Percentiles rank a stretch among this genome's conserved stretches.
These are phyloP conservation scores for Phytopythium montanum DNA, from an alignment of 352 stramenopile species.

Conservation along the genomic window DNA sequence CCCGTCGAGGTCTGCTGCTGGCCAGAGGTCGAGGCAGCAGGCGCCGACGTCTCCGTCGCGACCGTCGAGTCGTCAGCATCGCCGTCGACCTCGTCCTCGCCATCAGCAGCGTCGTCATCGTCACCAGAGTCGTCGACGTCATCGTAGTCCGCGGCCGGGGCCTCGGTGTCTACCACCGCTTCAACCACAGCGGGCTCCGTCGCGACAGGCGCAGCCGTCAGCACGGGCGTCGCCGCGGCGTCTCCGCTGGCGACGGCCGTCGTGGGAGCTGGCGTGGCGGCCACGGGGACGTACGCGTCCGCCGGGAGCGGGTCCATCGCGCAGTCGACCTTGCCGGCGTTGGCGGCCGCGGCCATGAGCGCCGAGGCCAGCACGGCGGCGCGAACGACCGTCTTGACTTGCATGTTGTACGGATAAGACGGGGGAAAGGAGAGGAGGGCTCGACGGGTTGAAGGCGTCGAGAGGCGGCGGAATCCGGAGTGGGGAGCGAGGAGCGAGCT, in stretches of 20 bases:
- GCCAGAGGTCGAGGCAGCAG: slow-evolving; percentile 9
- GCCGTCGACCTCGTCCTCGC: slow-evolving; percentile 7
- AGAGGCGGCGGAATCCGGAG: slow-evolving; percentile 6
- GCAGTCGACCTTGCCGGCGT: slow-evolving; percentile 18
- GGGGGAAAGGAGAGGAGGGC: not conserved
- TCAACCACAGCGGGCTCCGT: slow-evolving; percentile 11
- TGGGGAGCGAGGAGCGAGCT: not conserved
- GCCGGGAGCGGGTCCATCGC: slow-evolving; percentile 22
- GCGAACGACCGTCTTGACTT: slow-evolving; percentile 26
- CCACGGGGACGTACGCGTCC: not conserved
- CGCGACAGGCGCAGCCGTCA: not conserved
- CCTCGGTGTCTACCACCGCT: slow-evolving; percentile 8
- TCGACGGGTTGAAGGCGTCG: slow-evolving; percentile 20
- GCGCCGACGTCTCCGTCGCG: slow-evolving; percentile 13
- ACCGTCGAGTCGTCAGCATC: slow-evolving; percentile 6
- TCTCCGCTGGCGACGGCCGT: not conserved
- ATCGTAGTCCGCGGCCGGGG: slow-evolving; percentile 9
- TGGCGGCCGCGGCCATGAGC: slow-evolving; percentile 12
- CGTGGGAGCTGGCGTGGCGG: not conserved
- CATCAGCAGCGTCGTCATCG: not conserved
- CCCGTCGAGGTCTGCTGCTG: slow-evolving; percentile 35
- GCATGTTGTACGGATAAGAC: slow-evolving; percentile 15
- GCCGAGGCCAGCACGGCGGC: slow-evolving; percentile 19
- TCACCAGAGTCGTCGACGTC: slow-evolving; percentile 9
- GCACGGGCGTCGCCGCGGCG: not conserved